Evolutionary conservation across 352 stramenopile genomes (phyloP).

Genomic region (Globisporangium sylvaticum): DNA sequence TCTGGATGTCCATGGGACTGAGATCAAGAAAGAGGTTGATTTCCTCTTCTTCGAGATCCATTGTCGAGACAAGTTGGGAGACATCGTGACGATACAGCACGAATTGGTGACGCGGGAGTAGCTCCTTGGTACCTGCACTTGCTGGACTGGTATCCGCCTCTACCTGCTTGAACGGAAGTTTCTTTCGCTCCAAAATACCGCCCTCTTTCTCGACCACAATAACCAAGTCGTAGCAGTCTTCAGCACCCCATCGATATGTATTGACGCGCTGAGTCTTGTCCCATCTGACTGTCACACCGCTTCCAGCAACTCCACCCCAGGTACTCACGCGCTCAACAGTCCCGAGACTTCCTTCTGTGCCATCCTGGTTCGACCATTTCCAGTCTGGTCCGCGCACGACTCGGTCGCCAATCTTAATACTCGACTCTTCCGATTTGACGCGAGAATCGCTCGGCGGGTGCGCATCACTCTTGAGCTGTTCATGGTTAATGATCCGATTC

Average conservation of each 20-base stretch:
- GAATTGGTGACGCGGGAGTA: conserved; percentile 50
- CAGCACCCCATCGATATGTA: conserved; percentile 76
- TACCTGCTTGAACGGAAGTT: conserved; percentile 31
- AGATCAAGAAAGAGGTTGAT: conserved; percentile 59
- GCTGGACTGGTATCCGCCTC: conserved; percentile 16
- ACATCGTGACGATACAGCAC: conserved; percentile 60
- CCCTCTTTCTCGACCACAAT: conserved; percentile 60
- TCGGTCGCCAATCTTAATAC: conserved; percentile 59
- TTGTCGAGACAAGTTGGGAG: conserved; percentile 35
- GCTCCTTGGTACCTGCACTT: conserved; percentile 14
- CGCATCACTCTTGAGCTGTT: conserved; percentile 6
- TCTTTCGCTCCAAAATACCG: conserved; percentile 40
- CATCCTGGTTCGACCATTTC: conserved; percentile 83
- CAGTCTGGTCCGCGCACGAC: conserved; percentile 71
- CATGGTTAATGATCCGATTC: conserved; percentile 8
- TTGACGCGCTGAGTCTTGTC: conserved; percentile 83
- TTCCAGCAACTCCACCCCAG: conserved; percentile 72
- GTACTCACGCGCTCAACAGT: conserved; percentile 77
- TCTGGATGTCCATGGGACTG: conserved; percentile 16
- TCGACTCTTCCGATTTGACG: conserved; percentile 6
- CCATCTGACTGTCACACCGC: conserved; percentile 75
- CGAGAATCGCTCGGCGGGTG: conserved; percentile 8
- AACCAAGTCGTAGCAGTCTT: conserved; percentile 73
- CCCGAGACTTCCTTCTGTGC: conserved; percentile 49
- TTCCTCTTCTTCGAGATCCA: conserved; percentile 46